phyloP scores from a whole-genome alignment of 2,329 filamentous ascomycete species.

The Botrytis paeoniae region DNA sequence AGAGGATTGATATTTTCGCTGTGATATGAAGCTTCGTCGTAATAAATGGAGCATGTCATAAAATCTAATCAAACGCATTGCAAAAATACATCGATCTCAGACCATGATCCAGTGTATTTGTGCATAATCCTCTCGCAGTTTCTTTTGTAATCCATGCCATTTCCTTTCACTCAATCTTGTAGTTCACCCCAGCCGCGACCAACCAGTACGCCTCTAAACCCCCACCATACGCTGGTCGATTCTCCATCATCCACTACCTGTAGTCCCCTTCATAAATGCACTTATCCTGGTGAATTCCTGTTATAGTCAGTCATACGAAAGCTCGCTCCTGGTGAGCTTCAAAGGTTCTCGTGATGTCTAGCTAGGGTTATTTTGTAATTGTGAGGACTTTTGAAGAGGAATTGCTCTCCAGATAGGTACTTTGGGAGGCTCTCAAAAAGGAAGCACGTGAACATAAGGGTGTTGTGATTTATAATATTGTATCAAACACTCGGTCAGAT shows the following conservation, averaged over 20 bases:
- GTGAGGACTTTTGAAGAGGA: neutral
- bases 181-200: neutral
- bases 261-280: neutral
- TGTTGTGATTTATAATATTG: neutral
- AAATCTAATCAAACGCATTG: slow-evolving; percentile 11
- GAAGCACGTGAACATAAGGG: neutral
- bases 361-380: neutral
- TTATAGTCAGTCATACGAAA: neutral
- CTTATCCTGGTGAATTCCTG: neutral
- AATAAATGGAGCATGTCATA: slow-evolving; percentile 10
- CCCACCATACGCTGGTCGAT: neutral
- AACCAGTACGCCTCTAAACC: neutral
- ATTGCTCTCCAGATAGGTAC: neutral
- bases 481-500: neutral
- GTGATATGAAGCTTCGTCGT: slow-evolving; percentile 7
- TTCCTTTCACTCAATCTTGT: neutral
- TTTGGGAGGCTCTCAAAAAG: neutral
- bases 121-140: neutral
- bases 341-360: neutral
- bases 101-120: slow-evolving; percentile 2
- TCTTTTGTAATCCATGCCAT: neutral
- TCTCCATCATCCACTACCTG: neutral
- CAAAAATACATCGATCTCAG: neutral
- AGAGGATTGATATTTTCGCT: slow-evolving; percentile 5
- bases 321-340: neutral